Percentiles rank a stretch among this genome's conserved stretches.
These are phyloP conservation scores for Apiospora kogelbergensis DNA, from an alignment of 2,329 filamentous ascomycete species.

Conservation along the genomic window DNA sequence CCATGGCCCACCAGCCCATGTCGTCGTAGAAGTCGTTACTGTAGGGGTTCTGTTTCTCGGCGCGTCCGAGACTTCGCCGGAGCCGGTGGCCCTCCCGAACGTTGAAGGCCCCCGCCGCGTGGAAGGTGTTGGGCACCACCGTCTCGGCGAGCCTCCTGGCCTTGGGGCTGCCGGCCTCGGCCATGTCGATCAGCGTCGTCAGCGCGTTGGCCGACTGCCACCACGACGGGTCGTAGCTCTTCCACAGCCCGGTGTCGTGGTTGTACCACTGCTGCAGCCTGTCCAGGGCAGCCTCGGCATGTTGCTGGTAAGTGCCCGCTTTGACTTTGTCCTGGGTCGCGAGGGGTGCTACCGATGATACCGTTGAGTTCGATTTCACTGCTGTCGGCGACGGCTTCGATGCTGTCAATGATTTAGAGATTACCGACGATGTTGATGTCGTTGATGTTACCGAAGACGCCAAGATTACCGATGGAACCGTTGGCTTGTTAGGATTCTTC, in stretches of 20 bases:
- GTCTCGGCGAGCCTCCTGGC: conserved; percentile 23
- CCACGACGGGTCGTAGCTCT: conserved; percentile 50
- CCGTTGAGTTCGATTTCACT: too few relatives aligned
- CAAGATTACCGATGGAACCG: too few relatives aligned
- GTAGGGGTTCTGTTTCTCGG: conserved; percentile 35
- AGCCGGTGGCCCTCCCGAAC: conserved; percentile 12
- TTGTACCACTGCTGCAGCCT: conserved; percentile 55
- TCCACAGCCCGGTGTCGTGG: conserved; percentile 51
- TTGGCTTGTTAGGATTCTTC: background rate
- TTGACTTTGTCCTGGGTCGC: background rate
- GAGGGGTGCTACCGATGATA: too few relatives aligned
- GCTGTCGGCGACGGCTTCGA: too few relatives aligned
- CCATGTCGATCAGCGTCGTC: conserved; percentile 49
- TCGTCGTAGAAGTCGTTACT: conserved; percentile 60
- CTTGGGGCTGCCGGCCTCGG: conserved; percentile 12
- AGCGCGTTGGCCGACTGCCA: conserved; percentile 63
- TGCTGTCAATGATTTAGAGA: too few relatives aligned
- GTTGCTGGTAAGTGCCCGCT: background rate
- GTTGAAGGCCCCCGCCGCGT: conserved; percentile 8
- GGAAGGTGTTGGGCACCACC: conserved; percentile 29
- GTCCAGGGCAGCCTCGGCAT: conserved; percentile 25
- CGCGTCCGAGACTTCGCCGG: background rate
- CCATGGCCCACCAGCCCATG: conserved; percentile 63
- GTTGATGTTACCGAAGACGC: too few relatives aligned
- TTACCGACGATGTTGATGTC: too few relatives aligned